Conservation (phyloP, 2,329 filamentous ascomycete genomes). For the Drechslera avenae region DNA sequence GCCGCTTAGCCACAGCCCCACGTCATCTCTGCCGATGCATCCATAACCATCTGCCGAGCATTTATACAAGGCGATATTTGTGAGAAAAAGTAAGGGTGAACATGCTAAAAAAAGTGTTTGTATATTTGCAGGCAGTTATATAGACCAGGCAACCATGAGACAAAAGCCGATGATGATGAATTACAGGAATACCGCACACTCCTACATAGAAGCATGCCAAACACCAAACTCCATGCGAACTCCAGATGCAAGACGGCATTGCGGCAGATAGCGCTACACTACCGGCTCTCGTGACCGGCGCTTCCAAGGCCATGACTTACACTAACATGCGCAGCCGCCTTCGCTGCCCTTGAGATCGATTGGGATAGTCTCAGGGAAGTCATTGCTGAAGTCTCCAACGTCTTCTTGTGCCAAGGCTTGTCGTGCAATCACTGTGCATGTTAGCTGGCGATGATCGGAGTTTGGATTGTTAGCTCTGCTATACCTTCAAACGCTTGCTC, state of each 20-base stretch:
- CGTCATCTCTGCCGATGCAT: slow-evolving; percentile 15
- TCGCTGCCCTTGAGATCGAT: slow-evolving; percentile 95
- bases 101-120: neutral
- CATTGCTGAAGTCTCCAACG: slow-evolving; percentile 94
- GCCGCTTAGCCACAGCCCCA: slow-evolving; percentile 20
- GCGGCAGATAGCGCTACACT: slow-evolving; percentile 5
- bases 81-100: too few species aligned
- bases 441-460: slow-evolving; percentile 2
- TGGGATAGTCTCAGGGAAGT: slow-evolving; percentile 97
- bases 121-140: slow-evolving; percentile 22
- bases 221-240: slow-evolving; percentile 39
- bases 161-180: slow-evolving; percentile 13
- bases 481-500: slow-evolving; percentile 78
- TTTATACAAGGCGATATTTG: neutral
- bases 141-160: slow-evolving; percentile 12
- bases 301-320: slow-evolving; percentile 9
- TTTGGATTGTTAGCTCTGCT: slow-evolving; percentile 3
- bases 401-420: slow-evolving; percentile 97
- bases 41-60: neutral
- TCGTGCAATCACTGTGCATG: slow-evolving; percentile 79
- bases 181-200: slow-evolving; percentile 21
- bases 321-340: slow-evolving; percentile 87
- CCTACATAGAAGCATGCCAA: slow-evolving; percentile 25
- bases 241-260: slow-evolving; percentile 19
- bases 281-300: slow-evolving; percentile 6